phyloP scores from a whole-genome alignment of 352 stramenopile genomes.

The Pythium insidiosum region DNA sequence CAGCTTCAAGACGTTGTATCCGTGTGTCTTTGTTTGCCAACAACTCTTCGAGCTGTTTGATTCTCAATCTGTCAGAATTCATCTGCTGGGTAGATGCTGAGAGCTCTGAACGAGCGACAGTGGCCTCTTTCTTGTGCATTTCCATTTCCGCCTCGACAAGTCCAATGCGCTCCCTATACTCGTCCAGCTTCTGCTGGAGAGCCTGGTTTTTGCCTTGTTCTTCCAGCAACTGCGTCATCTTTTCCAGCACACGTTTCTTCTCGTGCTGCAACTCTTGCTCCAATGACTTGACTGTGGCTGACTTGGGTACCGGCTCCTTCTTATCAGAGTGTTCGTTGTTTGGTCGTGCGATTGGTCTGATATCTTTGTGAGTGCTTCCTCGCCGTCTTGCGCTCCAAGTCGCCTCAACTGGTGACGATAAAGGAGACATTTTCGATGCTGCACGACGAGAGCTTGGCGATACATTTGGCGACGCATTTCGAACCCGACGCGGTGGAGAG shows the following conservation, averaged over 20 bases:
- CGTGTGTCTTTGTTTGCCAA: conserved; percentile 22
- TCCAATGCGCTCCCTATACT: conserved; percentile 1
- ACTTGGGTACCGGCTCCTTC: conserved; percentile 6
- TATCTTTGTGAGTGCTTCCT: no score
- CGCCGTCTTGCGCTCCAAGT: no score
- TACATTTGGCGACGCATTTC: no score
- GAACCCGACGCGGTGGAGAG: no score
- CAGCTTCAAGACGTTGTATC: conserved; percentile 22
- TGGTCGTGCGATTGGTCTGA: no score
- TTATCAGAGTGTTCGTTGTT: neutral
- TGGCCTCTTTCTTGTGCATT: conserved; percentile 17
- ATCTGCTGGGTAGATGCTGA: conserved; percentile 1
- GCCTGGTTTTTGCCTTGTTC: conserved; percentile 60
- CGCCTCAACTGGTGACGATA: no score
- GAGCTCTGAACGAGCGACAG: conserved; percentile 5
- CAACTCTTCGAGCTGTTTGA: conserved; percentile 23
- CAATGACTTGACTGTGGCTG: conserved; percentile 3
- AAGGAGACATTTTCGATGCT: no score
- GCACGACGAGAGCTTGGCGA: no score
- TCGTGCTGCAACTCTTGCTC: conserved; percentile 51
- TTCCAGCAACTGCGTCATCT: conserved; percentile 57
- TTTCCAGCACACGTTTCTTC: conserved; percentile 59
- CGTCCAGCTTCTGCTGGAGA: conserved; percentile 31
- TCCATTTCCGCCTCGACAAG: conserved; percentile 22
- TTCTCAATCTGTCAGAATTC: conserved; percentile 3